Percentiles rank a stretch among this genome's conserved stretches.
Conservation (phyloP, 768 basidiomycete genomes). For the Trametopsis cervina region DNA sequence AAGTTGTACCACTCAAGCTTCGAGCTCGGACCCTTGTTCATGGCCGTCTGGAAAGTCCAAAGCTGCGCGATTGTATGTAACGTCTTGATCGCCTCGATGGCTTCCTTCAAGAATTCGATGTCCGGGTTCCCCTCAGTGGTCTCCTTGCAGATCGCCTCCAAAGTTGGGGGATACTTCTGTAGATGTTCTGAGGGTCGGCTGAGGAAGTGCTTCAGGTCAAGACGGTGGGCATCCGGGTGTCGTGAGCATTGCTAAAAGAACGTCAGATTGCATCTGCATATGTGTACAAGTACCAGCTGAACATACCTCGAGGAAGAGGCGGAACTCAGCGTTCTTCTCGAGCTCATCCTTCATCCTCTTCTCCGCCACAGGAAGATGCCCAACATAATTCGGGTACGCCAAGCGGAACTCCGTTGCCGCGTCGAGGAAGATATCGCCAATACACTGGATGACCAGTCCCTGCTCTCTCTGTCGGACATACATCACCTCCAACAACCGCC, state of each 20-base stretch:
- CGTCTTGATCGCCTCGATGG: slow-evolving; percentile 77
- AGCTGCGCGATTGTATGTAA: slow-evolving; percentile 77
- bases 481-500: slow-evolving; percentile 77
- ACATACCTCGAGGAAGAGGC: slow-evolving; percentile 77
- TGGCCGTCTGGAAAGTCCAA: slow-evolving; percentile 84
- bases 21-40: slow-evolving; percentile 71
- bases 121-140: slow-evolving; percentile 80
- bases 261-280: slow-evolving; percentile 2
- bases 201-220: slow-evolving; percentile 75
- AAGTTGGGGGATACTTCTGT: slow-evolving; percentile 75
- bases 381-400: slow-evolving; percentile 82
- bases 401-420: slow-evolving; percentile 83
- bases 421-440: slow-evolving; percentile 86
- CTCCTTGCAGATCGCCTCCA: slow-evolving; percentile 83
- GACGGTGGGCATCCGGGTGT: slow-evolving; percentile 48
- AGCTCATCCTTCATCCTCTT: slow-evolving; percentile 82
- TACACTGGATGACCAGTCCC: slow-evolving; percentile 69
- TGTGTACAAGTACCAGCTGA: background rate
- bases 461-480: slow-evolving; percentile 83
- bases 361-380: slow-evolving; percentile 80
- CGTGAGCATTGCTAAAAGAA: slow-evolving; percentile 39
- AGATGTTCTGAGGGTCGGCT: slow-evolving; percentile 76
- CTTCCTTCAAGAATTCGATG: slow-evolving; percentile 73
- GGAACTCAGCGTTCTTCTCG: slow-evolving; percentile 74
- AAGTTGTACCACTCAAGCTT: slow-evolving; percentile 93